A percentile compares a stretch with the other conserved stretches of the same genome.
Conservation (phyloP, 495 filamentous ascomycete species). For the Tuber microsphaerosporum region DNA sequence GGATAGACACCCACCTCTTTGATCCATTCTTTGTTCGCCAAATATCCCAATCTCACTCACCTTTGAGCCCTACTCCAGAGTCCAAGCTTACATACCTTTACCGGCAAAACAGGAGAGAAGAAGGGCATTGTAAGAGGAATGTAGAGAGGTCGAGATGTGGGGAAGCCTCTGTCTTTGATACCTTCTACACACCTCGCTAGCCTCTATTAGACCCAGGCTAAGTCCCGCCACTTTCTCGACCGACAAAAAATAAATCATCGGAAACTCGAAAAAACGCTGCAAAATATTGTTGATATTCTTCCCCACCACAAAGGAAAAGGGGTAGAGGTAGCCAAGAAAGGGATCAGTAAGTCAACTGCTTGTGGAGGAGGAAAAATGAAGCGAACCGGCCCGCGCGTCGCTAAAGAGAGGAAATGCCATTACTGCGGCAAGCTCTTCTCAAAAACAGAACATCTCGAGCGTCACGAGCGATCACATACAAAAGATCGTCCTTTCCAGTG, state of each 20-base stretch:
- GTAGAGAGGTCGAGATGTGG: constrained; percentile 4
- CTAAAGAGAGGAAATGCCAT: not conserved
- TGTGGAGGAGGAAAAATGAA: not conserved
- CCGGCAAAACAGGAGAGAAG: not conserved
- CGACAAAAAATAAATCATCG: constrained; percentile 1
- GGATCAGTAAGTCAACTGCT: not conserved
- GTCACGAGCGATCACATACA: constrained; percentile 1
- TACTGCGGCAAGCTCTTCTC: constrained; percentile 3
- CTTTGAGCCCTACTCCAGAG: not conserved
- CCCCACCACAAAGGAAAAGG: not conserved
- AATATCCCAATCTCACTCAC: not conserved
- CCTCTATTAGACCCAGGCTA: not conserved
- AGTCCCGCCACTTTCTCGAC: constrained; percentile 4
- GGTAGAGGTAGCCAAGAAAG: not conserved
- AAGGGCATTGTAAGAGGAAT: constrained; percentile 1
- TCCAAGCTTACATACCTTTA: not conserved
- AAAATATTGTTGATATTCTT: not conserved
- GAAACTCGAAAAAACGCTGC: not conserved
- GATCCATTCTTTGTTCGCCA: not conserved
- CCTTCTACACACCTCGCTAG: not conserved
- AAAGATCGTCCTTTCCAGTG: constrained; percentile 1
- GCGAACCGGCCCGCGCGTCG: not conserved
- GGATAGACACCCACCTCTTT: not conserved
- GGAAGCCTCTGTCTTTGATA: not conserved
- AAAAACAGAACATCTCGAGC: not conserved